Conservation (phyloP, 768 basidiomycete genomes). For the Lactarius vividus region DNA sequence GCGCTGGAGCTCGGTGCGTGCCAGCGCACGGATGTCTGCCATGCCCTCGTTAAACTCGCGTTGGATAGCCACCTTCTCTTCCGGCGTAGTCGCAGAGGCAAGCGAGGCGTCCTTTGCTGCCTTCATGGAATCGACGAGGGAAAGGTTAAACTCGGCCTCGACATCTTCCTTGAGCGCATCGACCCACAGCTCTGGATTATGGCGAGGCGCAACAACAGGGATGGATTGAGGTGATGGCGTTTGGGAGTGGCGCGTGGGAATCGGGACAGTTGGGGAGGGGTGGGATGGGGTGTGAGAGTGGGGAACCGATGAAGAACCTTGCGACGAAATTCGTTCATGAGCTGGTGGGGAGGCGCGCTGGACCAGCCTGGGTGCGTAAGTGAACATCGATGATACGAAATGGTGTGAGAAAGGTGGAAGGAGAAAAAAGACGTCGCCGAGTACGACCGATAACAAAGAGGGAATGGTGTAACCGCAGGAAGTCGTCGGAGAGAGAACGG, state of each 20-base stretch:
- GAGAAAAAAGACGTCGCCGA: slow-evolving; percentile 7
- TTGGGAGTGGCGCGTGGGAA: slow-evolving; percentile 22
- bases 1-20: slow-evolving; percentile 23
- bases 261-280: neutral
- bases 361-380: slow-evolving; percentile 23
- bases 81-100: slow-evolving; percentile 11
- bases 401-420: neutral
- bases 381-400: slow-evolving; percentile 5
- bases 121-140: slow-evolving; percentile 21
- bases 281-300: slow-evolving; percentile 19
- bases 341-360: slow-evolving; percentile 9
- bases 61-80: slow-evolving; percentile 13
- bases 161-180: slow-evolving; percentile 25
- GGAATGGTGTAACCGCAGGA: slow-evolving; percentile 8
- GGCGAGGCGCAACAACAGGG: neutral
- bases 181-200: slow-evolving; percentile 21
- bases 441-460: slow-evolving; percentile 19
- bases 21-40: slow-evolving; percentile 22
- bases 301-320: slow-evolving; percentile 1
- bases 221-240: neutral
- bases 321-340: slow-evolving; percentile 15
- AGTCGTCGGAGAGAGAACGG: neutral
- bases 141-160: slow-evolving; percentile 22
- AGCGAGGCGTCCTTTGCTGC: slow-evolving; percentile 16
- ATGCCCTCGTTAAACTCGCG: slow-evolving; percentile 22